Evolutionary conservation across 1,284 basidiomycete genomes (phyloP), one percentile per base, ranked within the genome.

Genomic region (Leccinum fallax): DNA sequence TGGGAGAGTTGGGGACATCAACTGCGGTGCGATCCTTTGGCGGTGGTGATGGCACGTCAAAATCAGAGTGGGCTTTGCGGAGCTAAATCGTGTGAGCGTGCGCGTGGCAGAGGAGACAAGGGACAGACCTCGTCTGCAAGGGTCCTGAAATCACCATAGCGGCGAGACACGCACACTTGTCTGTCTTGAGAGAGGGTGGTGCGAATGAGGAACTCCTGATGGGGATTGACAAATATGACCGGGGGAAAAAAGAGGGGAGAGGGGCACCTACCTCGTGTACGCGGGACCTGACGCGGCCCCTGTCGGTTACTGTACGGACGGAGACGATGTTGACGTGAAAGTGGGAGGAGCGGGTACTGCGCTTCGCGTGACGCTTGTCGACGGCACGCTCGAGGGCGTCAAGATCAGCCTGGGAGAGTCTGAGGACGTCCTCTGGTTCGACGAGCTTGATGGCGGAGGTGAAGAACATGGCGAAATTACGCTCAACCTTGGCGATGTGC

Each of bases 101-200:
- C 43, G 59, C 34, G 52, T 36, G 49, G 52, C 43, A 30, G 62
- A 46, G n/a, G 32, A 16, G 24, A 7, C 6, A 4, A 61, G 19
- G 60, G 56, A 77, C 85, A 51, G 65, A 92, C 94, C 80, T 96
- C 93, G 59, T 89, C 85, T 1, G 90, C 88, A 19, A 98, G 82
- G 4, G 94, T 90, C 69, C 83, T 89, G 76, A 99, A 98, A 73
- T 99, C 97, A 13, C 97, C 96, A 73, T 99, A 97, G 65, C 97
- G 83, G 62, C 97, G 85, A 1, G 94, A 93, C 3, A 98, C 97
- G 73, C 87, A 95, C 4, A 94, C 84, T 67, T 97, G 95, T 2
- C 81, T 81, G 63, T 84, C 83, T 11, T 86, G 83, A 4, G 87
- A 83, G 36, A 94, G 82, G 13, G 89, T 84, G 0, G 97, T 99